Evolutionary conservation across 345 rosid genomes (phyloP).

Genomic region (Pelargonium nanum): DNA sequence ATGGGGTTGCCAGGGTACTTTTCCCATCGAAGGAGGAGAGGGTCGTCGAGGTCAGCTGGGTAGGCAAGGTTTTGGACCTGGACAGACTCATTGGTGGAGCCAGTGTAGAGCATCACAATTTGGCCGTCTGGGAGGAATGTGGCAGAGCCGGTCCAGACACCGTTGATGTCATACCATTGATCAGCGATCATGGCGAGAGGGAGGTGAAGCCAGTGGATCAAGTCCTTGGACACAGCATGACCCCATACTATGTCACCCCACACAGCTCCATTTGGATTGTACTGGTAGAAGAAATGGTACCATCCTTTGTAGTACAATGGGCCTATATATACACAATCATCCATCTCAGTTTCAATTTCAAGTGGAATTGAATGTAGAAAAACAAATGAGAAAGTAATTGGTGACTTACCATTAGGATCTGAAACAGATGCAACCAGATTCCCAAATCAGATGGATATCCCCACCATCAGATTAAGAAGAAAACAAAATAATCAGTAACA

Average conservation of each 20-base stretch:
- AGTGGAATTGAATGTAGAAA: too few relatives aligned
- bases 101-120: constrained; percentile 77
- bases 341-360: background rate
- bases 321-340: constrained; percentile 26
- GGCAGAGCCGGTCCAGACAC: constrained; percentile 94
- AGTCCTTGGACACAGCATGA: constrained; percentile 74
- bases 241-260: constrained; percentile 98
- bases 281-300: constrained; percentile 97
- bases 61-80: constrained; percentile 91
- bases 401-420: constrained; percentile 80
- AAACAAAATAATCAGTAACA: background rate
- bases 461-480: background rate
- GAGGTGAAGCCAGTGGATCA: constrained; percentile 81
- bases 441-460: constrained; percentile 13
- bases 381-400: too few relatives aligned
- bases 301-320: constrained; percentile 85
- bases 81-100: constrained; percentile 52
- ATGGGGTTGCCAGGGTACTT: constrained; percentile 69
- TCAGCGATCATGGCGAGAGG: constrained; percentile 84
- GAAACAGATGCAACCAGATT: constrained; percentile 18
- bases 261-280: constrained; percentile 70
- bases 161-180: constrained; percentile 66
- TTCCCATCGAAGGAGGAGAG: constrained; percentile 62
- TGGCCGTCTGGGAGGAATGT: constrained; percentile 74
- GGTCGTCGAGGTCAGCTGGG: constrained; percentile 65